Evolutionary conservation across 1,139 yeast species (phyloP).

Genomic region (Yamadazyma atlantica): DNA sequence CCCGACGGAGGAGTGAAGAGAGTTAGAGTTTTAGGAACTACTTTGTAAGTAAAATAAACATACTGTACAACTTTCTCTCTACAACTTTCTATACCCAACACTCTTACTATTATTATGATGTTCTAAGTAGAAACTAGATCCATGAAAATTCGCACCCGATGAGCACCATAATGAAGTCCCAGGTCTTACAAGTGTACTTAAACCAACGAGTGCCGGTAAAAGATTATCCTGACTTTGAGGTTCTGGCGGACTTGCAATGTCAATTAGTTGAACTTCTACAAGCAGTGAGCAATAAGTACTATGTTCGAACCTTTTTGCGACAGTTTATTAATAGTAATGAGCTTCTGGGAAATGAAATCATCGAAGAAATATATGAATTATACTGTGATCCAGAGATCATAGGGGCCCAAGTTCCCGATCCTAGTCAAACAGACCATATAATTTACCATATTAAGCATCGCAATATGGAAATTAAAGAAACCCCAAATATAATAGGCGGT

Average conservation of each 20-base stretch:
- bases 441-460: constrained; percentile 38
- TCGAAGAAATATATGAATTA: constrained; percentile 52
- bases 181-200: constrained; percentile 4
- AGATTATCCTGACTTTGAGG: constrained; percentile 2
- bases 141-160: no score
- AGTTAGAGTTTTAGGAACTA: constrained; percentile 73
- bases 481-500: constrained; percentile 66
- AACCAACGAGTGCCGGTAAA: constrained; percentile 15
- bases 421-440: constrained; percentile 50
- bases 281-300: constrained; percentile 42
- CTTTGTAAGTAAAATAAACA: no score
- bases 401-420: constrained; percentile 34
- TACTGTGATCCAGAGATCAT: constrained; percentile 42
- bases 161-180: constrained; percentile 2
- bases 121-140: no score
- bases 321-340: constrained; percentile 40
- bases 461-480: constrained; percentile 51
- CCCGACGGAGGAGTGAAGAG: constrained; percentile 98
- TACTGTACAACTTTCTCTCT: no score
- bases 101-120: no score
- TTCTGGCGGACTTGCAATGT: constrained; percentile 11
- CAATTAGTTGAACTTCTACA: constrained; percentile 7
- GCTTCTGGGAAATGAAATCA: constrained; percentile 22
- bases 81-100: no score
- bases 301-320: constrained; percentile 47